A percentile compares a stretch with the other conserved stretches of the same genome.
phyloP scores from a whole-genome alignment of 176 grass and related monocot species.

The Triticum urartu region DNA sequence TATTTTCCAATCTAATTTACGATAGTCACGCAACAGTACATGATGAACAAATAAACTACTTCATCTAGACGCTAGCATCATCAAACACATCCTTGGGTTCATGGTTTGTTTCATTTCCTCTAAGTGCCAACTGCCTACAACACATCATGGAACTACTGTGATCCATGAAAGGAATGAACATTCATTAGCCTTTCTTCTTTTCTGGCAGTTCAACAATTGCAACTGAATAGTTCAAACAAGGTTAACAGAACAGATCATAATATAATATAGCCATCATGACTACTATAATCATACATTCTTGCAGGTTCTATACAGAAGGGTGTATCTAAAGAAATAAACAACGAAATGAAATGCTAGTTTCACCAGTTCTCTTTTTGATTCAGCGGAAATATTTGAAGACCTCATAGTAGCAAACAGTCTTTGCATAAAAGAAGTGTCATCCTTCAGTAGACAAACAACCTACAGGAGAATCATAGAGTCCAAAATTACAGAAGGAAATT shows the following conservation, averaged over 20 bases:
- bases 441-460: conserved; percentile 78
- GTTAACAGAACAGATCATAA: not conserved
- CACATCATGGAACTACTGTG: not conserved
- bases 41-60: conserved; percentile 3
- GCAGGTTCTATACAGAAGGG: conserved; percentile 20
- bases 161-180: not conserved
- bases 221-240: not conserved
- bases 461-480: conserved; percentile 37
- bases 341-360: conserved; percentile 16
- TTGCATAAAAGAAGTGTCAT: conserved; percentile 80
- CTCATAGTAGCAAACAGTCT: conserved; percentile 75
- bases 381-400: conserved; percentile 47
- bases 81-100: not conserved
- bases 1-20: conserved; percentile 7
- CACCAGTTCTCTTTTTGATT: conserved; percentile 80
- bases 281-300: not conserved
- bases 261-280: conserved; percentile 19
- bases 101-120: not conserved
- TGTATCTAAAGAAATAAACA: conserved; percentile 15
- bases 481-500: conserved; percentile 6
- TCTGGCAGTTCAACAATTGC: conserved; percentile 1
- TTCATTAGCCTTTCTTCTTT: not conserved
- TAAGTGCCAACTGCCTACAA: not conserved
- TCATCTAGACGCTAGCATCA: conserved; percentile 18
- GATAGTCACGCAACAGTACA: not conserved